Percentiles rank a stretch among this genome's conserved stretches.
These are phyloP conservation scores for Lasiodiplodia gonubiensis DNA, from an alignment of 2,329 filamentous ascomycete species.

Conservation along the genomic window DNA sequence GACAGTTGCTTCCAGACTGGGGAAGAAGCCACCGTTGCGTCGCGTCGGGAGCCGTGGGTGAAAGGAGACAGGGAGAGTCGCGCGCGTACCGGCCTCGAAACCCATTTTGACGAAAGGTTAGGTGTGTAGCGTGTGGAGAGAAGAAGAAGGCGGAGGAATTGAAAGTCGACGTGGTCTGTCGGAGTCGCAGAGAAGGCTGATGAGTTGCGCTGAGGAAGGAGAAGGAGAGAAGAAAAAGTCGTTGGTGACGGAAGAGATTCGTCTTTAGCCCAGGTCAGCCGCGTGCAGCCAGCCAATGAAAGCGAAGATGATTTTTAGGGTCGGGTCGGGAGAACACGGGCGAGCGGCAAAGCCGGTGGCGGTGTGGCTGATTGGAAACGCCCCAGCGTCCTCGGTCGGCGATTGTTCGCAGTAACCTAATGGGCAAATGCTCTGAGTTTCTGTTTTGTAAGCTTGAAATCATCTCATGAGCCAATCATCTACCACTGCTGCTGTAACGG, in stretches of 20 bases:
- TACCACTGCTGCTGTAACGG: no score
- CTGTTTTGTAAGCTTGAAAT: background rate
- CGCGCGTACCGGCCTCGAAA: constrained; percentile 46
- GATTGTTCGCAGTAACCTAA: background rate
- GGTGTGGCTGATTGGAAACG: constrained; percentile 11
- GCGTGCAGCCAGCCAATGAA: constrained; percentile 14
- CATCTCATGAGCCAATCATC: no score
- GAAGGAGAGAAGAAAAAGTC: constrained; percentile 36
- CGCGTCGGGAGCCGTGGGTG: constrained; percentile 28
- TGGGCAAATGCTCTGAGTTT: background rate
- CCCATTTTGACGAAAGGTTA: constrained; percentile 42
- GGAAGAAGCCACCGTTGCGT: constrained; percentile 12
- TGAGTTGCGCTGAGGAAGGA: constrained; percentile 29
- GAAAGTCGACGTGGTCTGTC: constrained; percentile 14
- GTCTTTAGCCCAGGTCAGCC: constrained; percentile 24
- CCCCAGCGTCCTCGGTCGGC: background rate
- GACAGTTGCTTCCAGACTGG: background rate
- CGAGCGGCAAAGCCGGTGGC: background rate
- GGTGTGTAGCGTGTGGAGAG: constrained; percentile 29
- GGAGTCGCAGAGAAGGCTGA: background rate
- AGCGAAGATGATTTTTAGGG: constrained; percentile 16
- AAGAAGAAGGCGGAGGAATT: constrained; percentile 15
- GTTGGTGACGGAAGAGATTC: constrained; percentile 25
- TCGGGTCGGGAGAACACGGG: constrained; percentile 11
- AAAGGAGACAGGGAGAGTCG: constrained; percentile 31